phyloP scores from a whole-genome alignment of 805 yeast species.

The Candida succiphila region DNA sequence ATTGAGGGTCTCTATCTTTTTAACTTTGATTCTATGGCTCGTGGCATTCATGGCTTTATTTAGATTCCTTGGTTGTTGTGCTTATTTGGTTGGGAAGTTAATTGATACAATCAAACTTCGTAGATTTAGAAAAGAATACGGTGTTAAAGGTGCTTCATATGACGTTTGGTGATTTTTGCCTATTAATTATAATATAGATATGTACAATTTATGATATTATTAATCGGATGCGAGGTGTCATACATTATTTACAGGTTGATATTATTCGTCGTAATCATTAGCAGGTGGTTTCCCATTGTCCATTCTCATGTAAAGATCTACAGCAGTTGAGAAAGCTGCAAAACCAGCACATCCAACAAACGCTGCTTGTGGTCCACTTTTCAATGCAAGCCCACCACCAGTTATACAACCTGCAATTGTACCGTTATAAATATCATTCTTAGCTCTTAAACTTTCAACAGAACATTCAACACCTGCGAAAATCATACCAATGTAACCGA shows the following conservation, averaged over 20 bases:
- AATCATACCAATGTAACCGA: conserved; percentile 86
- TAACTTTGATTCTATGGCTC: conserved; percentile 83
- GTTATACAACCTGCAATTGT: conserved; percentile 91
- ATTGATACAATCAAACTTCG: conserved; percentile 10
- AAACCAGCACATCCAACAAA: conserved; percentile 92
- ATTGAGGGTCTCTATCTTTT: conserved; percentile 49
- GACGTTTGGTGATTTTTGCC: conserved; percentile 4
- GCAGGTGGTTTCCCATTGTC: conserved; percentile 78
- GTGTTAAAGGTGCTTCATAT: conserved; percentile 10
- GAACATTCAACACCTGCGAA: conserved; percentile 90
- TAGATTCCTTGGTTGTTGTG: conserved; percentile 65
- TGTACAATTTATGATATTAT: neutral
- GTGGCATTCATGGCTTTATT: conserved; percentile 86
- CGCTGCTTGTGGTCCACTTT: conserved; percentile 91
- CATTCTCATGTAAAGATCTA: conserved; percentile 77
- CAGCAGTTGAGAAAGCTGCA: conserved; percentile 88
- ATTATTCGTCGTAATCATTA: conserved; percentile 69
- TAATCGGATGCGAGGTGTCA: no score
- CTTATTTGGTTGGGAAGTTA: conserved; percentile 36
- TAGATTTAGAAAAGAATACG: conserved; percentile 8
- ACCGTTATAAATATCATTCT: conserved; percentile 88
- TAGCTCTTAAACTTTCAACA: conserved; percentile 78
- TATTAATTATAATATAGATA: no score
- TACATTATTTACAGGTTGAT: neutral
- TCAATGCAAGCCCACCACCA: conserved; percentile 90